phyloP scores from a whole-genome alignment of 768 basidiomycete species.

The Mrakia frigida region DNA sequence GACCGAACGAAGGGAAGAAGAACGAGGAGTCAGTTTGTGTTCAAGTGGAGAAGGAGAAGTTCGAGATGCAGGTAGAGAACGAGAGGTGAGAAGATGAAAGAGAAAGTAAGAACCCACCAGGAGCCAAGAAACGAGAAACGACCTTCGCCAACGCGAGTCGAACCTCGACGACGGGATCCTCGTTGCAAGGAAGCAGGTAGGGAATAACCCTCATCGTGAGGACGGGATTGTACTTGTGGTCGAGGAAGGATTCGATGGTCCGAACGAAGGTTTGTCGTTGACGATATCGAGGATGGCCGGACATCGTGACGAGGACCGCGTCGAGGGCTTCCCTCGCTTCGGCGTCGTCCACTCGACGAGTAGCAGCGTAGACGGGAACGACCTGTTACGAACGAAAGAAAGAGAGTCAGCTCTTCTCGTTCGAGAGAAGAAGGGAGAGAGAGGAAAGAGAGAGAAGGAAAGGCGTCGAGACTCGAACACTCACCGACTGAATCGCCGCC shows the following conservation, averaged over 20 bases:
- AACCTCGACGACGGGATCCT: slow-evolving; percentile 73
- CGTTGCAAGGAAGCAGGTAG: slow-evolving; percentile 49
- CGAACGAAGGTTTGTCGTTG: slow-evolving; percentile 27
- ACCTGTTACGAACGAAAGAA: slow-evolving; percentile 36
- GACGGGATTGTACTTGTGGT: slow-evolving; percentile 58
- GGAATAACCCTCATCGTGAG: slow-evolving; percentile 60
- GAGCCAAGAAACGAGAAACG: slow-evolving; percentile 47
- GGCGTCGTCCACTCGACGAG: slow-evolving; percentile 34
- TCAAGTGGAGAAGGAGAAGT: too few relatives aligned
- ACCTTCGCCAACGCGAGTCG: slow-evolving; percentile 79
- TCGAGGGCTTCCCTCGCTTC: slow-evolving; percentile 50
- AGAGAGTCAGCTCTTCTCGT: not conserved
- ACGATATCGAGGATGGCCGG: slow-evolving; percentile 31
- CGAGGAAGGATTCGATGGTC: slow-evolving; percentile 34
- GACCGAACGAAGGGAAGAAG: too few relatives aligned
- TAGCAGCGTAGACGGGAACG: slow-evolving; percentile 35
- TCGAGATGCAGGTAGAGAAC: not conserved
- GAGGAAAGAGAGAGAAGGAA: not conserved
- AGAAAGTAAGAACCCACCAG: slow-evolving; percentile 32
- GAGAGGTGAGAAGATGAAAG: too few relatives aligned
- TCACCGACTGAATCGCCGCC: slow-evolving; percentile 60
- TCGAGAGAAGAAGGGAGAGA: too few relatives aligned
- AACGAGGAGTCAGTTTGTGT: too few relatives aligned
- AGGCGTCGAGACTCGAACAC: slow-evolving; percentile 43
- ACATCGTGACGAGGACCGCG: slow-evolving; percentile 48